phyloP scores from a whole-genome alignment of 2,329 filamentous ascomycete species.

The Stagonosporopsis cucurbitacearum region DNA sequence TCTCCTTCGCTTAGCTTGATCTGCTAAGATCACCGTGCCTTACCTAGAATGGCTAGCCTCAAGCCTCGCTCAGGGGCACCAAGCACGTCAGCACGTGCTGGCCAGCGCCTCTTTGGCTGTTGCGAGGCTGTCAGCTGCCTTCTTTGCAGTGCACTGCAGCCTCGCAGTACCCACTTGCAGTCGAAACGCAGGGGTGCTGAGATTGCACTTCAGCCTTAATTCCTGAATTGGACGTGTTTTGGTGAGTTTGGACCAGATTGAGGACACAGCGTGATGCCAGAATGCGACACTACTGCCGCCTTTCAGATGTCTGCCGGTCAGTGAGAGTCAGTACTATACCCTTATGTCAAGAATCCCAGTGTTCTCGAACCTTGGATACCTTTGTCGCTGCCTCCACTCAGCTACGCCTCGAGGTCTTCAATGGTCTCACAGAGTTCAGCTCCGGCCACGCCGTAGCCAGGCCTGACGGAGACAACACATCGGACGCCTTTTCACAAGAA shows the following conservation, averaged over 20 bases:
- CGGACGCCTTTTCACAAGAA: neutral
- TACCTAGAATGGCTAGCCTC: neutral
- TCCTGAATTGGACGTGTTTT: neutral
- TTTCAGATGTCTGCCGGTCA: neutral
- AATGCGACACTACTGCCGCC: neutral
- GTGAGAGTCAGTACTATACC: neutral
- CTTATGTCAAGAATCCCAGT: neutral
- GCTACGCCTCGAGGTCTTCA: neutral
- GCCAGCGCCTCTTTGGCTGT: neutral
- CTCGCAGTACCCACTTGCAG: neutral
- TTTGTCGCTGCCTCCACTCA: neutral
- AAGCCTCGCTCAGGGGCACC: neutral
- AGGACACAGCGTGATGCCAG: neutral
- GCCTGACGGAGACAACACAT: neutral
- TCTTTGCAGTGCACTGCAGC: neutral
- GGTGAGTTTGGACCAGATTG: neutral
- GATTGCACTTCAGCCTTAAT: neutral
- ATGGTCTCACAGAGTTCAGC: neutral
- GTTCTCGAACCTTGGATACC: neutral
- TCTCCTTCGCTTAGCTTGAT: neutral
- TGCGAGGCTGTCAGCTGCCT: neutral
- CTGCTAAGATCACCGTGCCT: neutral
- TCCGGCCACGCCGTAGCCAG: neutral
- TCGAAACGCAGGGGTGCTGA: neutral
- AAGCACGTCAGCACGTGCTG: neutral